Evolutionary conservation across 805 yeast genomes (phyloP), one percentile per base, ranked within the genome.

Genomic region (Diddensiella transvaalensis): DNA sequence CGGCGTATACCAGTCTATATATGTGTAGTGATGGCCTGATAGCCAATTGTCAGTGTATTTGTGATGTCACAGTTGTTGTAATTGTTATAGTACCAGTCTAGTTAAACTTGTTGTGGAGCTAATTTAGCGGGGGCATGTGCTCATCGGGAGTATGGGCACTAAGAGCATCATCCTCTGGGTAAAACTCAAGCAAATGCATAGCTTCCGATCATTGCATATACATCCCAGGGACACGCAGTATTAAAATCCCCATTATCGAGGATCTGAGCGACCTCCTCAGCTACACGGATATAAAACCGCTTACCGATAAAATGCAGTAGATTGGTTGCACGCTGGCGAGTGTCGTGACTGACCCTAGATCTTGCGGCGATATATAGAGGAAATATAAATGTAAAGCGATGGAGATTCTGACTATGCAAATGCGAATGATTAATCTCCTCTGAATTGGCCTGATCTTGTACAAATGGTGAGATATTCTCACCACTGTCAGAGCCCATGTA

Each of bases 171-270:
- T 13, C 32, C 32, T 13, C 32, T 13, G 32, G 13, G 32, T 26
- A 26, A 26, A 26, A 26, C 32, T 26, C 15, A 35, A 35, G 18
- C 38, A n/a, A 35, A 35, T n/a, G 38, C 38, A 35, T 35, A 35
- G 15, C 38, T 35, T 17, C 38, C 38, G 18, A 35, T 13, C 38
- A 8, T 13, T n/a, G 38, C 38, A 35, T 35, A 35, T n/a, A 35
- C 18, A 35, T 35, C 18, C 38, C 38, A 35, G 18, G 38, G 38
- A 17, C 18, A 8, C 15, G n/a, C 15, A 17, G 8, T 17, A 35
- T 8, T 26, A 26, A 13, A 26, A 26, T n/a, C 38, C 15, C 15
- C 38, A n/a, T 13, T n/a, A n/a, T 35, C 18, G 8, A 35, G 18
- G 8, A 35, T 17, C 18, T 35, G 38, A 8, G 18, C n/a, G 15